Base-by-base conservation (phyloP, 345 rosid genomes). In the Heritiera littoralis region DNA sequence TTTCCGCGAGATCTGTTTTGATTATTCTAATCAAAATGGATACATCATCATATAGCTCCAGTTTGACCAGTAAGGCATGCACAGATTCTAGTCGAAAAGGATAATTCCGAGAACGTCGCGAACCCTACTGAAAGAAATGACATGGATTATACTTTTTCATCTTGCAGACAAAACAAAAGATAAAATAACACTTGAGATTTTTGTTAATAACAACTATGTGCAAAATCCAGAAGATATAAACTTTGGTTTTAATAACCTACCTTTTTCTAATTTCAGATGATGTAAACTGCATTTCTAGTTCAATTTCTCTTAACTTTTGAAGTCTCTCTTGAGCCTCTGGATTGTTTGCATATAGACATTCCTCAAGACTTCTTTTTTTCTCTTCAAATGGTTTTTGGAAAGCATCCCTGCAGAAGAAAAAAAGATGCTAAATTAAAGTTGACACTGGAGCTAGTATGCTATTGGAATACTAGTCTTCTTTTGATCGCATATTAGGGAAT, bases 301-400 rank as follows among this genome's bases (percentile, higher is more conserved):
- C 86, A 79, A 80, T 82, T 80, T 88, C 90, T 83, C 86, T 87
- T 82, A 93, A 76, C 79, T 88, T 88, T 52, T 80, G 86, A 59
- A 90, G 81, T 85, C 87, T 92, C 77, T 81, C 90, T 79, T 58
- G 83, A 79, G 89, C 88, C 66, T 81, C 92, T 63, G 90, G 92
- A 55, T 79, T 77, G 81, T 83, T 84, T 67, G 86, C 85, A 79
- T 83, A 86, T 20, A 93, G 81, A 71, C 86, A 85, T 78, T 92
- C 93, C 80, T 87, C 85, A 48, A 92, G 89, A 72, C 78, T 78
- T 89, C 85, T 83, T 83, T 73, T 92, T 83, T 88, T 87, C 80
- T 86, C 86, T 86, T 92, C 89, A 81, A 91, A 74, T 82, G 89
- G 79, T 56, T 64, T 82, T 73, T 85, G 85, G 41, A 74, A 77